Conservation (phyloP, 306 rosid genomes). For the Nissolia schottii region DNA sequence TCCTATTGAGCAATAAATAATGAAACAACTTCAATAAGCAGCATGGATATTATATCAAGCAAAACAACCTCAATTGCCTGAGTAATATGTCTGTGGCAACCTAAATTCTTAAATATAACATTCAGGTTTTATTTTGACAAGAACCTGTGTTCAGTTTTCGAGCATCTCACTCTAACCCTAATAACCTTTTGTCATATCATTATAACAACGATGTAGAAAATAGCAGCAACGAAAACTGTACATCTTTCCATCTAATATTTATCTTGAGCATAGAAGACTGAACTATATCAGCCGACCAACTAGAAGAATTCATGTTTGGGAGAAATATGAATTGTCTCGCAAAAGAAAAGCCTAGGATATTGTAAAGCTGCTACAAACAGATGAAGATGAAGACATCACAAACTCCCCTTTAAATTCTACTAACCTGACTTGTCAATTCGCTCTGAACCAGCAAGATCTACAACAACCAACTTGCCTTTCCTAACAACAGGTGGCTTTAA, state of each 20-base stretch:
- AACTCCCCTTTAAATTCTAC: conserved; percentile 21
- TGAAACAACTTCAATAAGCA: conserved; percentile 10
- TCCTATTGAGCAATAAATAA: conserved; percentile 53
- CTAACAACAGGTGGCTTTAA: conserved; percentile 75
- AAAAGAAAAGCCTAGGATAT: conserved; percentile 10
- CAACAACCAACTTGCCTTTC: conserved; percentile 88
- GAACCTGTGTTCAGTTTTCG: not conserved
- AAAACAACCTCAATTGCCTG: conserved; percentile 5
- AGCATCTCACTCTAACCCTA: not conserved
- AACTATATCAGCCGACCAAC: conserved; percentile 3
- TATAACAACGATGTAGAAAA: not conserved
- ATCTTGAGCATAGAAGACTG: conserved; percentile 2
- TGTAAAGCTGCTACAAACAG: conserved; percentile 5
- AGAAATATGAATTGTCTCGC: conserved; percentile 8
- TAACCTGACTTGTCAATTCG: conserved; percentile 94
- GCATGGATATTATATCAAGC: conserved; percentile 3
- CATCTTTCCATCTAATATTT: conserved; percentile 14
- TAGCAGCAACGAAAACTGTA: conserved; percentile 2
- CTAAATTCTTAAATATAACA: not conserved
- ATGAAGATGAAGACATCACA: conserved; percentile 6
- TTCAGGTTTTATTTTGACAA: conserved; percentile 1
- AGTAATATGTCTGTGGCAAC: not conserved
- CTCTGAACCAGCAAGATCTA: conserved; percentile 99
- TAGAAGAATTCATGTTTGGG: not conserved
- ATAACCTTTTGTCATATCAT: conserved; percentile 6